Conservation (phyloP, 148 eudicot genomes). For the Arctostaphylos glauca region DNA sequence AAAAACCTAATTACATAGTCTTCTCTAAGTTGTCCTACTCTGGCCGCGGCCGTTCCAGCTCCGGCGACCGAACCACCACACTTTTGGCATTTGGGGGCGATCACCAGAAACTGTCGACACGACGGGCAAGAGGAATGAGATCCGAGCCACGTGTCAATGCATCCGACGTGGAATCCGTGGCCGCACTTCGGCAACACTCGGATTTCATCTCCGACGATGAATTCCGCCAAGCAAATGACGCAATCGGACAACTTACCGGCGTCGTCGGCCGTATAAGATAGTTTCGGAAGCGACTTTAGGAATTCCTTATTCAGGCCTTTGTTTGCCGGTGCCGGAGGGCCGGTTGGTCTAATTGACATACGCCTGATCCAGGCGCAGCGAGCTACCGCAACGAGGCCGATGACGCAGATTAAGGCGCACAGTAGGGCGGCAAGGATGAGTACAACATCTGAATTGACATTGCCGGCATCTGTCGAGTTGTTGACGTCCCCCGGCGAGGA, state of each 20-base stretch:
- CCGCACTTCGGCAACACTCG: constrained; percentile 80
- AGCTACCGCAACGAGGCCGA: constrained; percentile 73
- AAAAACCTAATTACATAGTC: constrained; percentile 13
- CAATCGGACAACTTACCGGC: constrained; percentile 43
- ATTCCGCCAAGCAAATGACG: constrained; percentile 71
- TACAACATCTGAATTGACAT: constrained; percentile 39
- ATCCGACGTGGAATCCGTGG: constrained; percentile 64
- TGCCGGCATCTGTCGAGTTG: background rate
- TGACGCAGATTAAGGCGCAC: constrained; percentile 73
- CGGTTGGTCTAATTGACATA: constrained; percentile 22
- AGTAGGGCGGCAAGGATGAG: constrained; percentile 70
- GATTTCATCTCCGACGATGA: constrained; percentile 56
- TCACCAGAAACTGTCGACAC: constrained; percentile 62
- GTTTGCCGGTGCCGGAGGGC: constrained; percentile 28
- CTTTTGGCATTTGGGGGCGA: constrained; percentile 16
- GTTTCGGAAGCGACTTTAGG: constrained; percentile 53
- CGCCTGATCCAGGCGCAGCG: constrained; percentile 77
- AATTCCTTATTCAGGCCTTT: constrained; percentile 66
- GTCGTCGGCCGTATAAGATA: constrained; percentile 21
- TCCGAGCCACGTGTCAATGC: constrained; percentile 80
- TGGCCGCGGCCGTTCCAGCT: background rate
- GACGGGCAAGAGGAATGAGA: constrained; percentile 84
- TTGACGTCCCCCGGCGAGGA: background rate
- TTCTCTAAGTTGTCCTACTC: background rate
- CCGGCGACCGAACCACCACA: constrained; percentile 20